Evolutionary conservation across 805 yeast species (phyloP).

Genomic region (Alloascoidea africana): DNA sequence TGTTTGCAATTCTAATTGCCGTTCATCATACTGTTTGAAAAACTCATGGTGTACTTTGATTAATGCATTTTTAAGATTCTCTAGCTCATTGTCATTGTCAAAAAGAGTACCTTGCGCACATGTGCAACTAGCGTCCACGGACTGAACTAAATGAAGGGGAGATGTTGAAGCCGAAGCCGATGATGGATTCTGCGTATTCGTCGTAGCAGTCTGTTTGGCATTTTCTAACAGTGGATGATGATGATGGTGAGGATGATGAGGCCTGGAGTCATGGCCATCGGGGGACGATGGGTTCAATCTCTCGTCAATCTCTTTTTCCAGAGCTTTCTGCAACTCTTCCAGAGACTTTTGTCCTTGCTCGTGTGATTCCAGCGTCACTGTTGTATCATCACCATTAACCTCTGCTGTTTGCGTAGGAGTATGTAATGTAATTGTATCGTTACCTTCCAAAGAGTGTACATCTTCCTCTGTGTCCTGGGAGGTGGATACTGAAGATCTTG

Average conservation of each 20-base stretch:
- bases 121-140: slow-evolving; percentile 5
- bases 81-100: slow-evolving; percentile 74
- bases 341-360: background rate
- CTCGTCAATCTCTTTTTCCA: slow-evolving; percentile 41
- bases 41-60: slow-evolving; percentile 50
- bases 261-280: no score
- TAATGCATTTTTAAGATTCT: slow-evolving; percentile 45
- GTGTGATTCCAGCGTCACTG: slow-evolving; percentile 9
- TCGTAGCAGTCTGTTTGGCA: background rate
- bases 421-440: slow-evolving; percentile 3
- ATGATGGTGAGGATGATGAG: no score
- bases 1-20: slow-evolving; percentile 3
- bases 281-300: slow-evolving; percentile 3
- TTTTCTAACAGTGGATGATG: slow-evolving; percentile 1
- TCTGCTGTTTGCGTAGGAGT: slow-evolving; percentile 9
- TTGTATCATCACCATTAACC: slow-evolving; percentile 4
- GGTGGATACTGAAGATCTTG: slow-evolving; percentile 5
- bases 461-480: slow-evolving; percentile 24
- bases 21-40: slow-evolving; percentile 31
- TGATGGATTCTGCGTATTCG: slow-evolving; percentile 1
- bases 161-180: slow-evolving; percentile 1
- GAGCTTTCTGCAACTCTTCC: slow-evolving; percentile 25
- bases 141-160: slow-evolving; percentile 5
- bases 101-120: slow-evolving; percentile 35
- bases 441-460: no score